phyloP scores from a whole-genome alignment of 2,329 filamentous ascomycete species.

The Penicillium sp. region DNA sequence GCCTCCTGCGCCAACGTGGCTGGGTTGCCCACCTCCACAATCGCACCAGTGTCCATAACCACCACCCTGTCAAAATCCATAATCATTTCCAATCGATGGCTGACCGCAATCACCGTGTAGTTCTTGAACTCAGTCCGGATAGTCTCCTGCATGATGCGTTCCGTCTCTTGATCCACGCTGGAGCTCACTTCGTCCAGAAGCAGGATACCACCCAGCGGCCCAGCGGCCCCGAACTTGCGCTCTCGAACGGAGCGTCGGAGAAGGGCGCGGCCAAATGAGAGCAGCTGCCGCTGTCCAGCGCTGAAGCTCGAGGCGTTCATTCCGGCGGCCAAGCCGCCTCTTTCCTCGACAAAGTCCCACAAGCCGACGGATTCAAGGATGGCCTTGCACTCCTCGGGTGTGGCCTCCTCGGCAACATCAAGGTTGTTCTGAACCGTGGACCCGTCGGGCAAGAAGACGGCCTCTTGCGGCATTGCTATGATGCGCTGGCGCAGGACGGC shows the following conservation, averaged over 20 bases:
- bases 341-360: no score
- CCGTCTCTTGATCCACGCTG: conserved; percentile 64
- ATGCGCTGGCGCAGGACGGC: conserved; percentile 51
- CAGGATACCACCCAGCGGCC: conserved; percentile 32
- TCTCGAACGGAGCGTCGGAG: no score
- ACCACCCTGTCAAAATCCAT: conserved; percentile 64
- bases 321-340: no score
- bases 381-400: conserved; percentile 6
- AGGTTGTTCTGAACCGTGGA: conserved; percentile 50
- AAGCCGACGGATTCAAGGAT: no score
- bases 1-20: no score
- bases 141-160: conserved; percentile 61
- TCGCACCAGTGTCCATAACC: conserved; percentile 59
- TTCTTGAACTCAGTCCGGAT: conserved; percentile 56
- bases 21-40: conserved; percentile 49
- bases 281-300: no score
- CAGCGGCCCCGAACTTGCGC: no score
- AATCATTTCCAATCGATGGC: conserved; percentile 67
- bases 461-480: conserved; percentile 59
- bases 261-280: no score
- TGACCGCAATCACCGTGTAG: conserved; percentile 67
- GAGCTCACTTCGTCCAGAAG: conserved; percentile 69
- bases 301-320: no score
- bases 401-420: conserved; percentile 40
- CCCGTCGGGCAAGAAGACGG: conserved; percentile 55